Evolutionary conservation across 257 asterid species (phyloP), one percentile per base, ranked within the genome.

Genomic region (Fraxinus excelsior): DNA sequence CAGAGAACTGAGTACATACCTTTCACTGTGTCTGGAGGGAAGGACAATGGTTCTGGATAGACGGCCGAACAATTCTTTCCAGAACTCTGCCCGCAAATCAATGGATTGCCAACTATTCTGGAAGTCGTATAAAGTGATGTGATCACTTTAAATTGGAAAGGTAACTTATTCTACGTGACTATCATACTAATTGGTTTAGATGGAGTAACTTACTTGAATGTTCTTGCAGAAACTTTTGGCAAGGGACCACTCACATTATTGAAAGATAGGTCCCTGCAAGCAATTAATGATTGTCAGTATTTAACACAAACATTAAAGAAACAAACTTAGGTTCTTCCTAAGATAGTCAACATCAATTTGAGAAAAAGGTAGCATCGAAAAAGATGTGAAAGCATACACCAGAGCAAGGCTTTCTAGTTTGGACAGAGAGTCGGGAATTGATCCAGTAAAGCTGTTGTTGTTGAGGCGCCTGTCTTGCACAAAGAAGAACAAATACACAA

Each of bases 231-330:
- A 79, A 91, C 85, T 78, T 84, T 96, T 1, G 97, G 99, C 83
- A 93, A 83, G 34, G 97, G 90, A 76, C 97, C 99, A 73, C 94
- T 96, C 72, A 96, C 75, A 85, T 96, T 91, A 83, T 96, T 96
- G 91, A 88, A 96, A 46, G 99, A 92, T 68, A 96, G 88, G 73
- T 96, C 99, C 90, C 99, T 96, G 90, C 78, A 83, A 74, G 49
- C 40, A 79, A 64, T n/a, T 28, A 74, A 70, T 71, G 28, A 29
- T 38, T 3, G 12, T 35, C 29, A 26, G 35, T 6, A 9, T 67
- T 40, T 38, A 80, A n/a, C 42, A 25, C 35, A 62, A 62, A 62
- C 19, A 56, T 32, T 67, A 28, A 76, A 68, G 1, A 35, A 79
- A 66, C 62, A 78, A 72, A 29, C 71, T 62, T 35, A 19, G 34